phyloP scores from a whole-genome alignment of 2,329 filamentous ascomycete species.

The Atkinsonella hypoxylon region DNA sequence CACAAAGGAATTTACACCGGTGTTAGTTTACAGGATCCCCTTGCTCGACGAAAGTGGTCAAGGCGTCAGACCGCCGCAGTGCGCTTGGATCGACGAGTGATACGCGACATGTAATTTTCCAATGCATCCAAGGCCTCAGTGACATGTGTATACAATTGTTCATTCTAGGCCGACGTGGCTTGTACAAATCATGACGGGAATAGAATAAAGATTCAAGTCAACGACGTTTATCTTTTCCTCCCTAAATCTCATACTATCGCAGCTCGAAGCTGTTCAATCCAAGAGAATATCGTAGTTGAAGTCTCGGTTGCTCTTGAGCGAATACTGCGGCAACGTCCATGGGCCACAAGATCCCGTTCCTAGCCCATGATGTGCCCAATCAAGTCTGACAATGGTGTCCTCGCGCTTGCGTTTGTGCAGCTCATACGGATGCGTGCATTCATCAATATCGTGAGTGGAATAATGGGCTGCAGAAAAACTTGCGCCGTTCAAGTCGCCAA shows the following conservation, averaged over 20 bases:
- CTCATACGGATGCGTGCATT: conserved; percentile 48
- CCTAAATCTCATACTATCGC: too few relatives aligned
- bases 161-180: too few relatives aligned
- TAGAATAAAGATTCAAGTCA: too few relatives aligned
- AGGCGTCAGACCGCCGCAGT: too few relatives aligned
- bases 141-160: too few relatives aligned
- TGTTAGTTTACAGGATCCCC: too few relatives aligned
- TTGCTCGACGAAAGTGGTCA: too few relatives aligned
- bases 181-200: background rate
- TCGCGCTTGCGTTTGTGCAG: conserved; percentile 34
- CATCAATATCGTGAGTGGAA: conserved; percentile 38
- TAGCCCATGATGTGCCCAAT: conserved; percentile 50
- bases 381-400: conserved; percentile 44
- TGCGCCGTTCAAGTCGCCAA: conserved; percentile 32
- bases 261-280: conserved; percentile 19
- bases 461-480: conserved; percentile 49
- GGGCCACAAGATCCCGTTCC: conserved; percentile 53
- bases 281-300: conserved; percentile 33
- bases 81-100: too few relatives aligned
- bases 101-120: too few relatives aligned
- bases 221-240: too few relatives aligned
- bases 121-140: too few relatives aligned
- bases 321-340: conserved; percentile 36
- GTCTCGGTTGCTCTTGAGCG: conserved; percentile 27
- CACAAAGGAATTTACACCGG: too few relatives aligned